Evolutionary conservation across 306 rosid genomes (phyloP), one percentile per base, ranked within the genome.

Genomic region (Vigna mungo): DNA sequence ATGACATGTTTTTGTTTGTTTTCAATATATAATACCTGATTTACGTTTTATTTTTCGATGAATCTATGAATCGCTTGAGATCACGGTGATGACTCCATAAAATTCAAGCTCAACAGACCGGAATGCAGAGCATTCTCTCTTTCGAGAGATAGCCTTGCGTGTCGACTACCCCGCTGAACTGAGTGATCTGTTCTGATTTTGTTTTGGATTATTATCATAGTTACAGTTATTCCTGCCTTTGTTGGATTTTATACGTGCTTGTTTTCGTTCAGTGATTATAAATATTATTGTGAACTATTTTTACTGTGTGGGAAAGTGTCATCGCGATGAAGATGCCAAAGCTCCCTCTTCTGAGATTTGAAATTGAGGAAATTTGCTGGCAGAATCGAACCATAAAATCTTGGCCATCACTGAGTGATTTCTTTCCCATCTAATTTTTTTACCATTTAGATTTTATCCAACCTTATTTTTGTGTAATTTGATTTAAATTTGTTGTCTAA

Each of bases 101-200:
- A 83, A 85, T 92, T 90, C 96, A 94, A 94, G 98, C 98, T 94
- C 98, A 92, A 94, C 97, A 94, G 97, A 92, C 97, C 98, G 96
- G 90, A 94, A 71, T 87, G 91, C 92, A 85, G 89, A 83, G 80
- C 77, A 86, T 82, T 86, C 91, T 85, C 88, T 71, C 37, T 69
- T n/a, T 39, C 0, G 75, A 6, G 84, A 68, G 85, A 72, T 47
- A 17, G 32, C 79, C 43, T 88, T 92, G 93, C 91, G 88, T 92
- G 96, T 94, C 93, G 97, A 92, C 13, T 1, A 92, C 82, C 97
- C 94, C 96, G 96, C 93, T 90, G 93, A 87, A 37, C 90, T 90
- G 94, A 92, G 97, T 86, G 83, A 80, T 90, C 90, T 90, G 79
- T 41, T 70, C 9, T 1, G 0, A 7, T 37, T 9, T 16, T 13